phyloP scores from a whole-genome alignment of 2,329 filamentous ascomycete species.

The Clarireedia monteithiana region DNA sequence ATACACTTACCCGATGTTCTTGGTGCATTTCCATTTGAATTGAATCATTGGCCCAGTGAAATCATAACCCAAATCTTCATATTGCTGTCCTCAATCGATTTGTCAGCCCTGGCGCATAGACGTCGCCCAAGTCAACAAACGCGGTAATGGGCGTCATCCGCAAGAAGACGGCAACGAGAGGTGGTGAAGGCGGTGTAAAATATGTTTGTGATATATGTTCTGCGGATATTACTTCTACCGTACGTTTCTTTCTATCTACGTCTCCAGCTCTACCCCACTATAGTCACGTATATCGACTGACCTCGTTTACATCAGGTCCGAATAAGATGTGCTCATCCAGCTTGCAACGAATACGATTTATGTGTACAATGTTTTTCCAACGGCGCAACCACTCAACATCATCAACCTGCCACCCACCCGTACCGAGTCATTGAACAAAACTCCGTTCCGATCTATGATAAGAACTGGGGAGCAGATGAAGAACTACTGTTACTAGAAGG shows the following conservation, averaged over 20 bases:
- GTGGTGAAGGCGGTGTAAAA: constrained; percentile 82
- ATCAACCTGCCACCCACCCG: constrained; percentile 78
- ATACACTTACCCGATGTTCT: no score
- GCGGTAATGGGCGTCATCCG: constrained; percentile 79
- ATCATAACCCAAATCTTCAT: neutral
- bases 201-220: constrained; percentile 98
- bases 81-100: neutral
- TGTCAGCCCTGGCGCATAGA: constrained; percentile 3
- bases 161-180: constrained; percentile 83
- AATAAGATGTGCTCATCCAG: constrained; percentile 72
- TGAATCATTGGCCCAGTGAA: neutral
- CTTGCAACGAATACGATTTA: constrained; percentile 90
- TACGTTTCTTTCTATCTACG: constrained; percentile 39
- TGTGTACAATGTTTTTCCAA: constrained; percentile 92
- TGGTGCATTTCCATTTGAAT: no score
- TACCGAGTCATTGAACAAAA: constrained; percentile 97
- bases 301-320: constrained; percentile 56
- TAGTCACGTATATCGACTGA: neutral
- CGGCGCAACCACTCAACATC: constrained; percentile 71
- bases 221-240: constrained; percentile 92
- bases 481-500: constrained; percentile 90
- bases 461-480: constrained; percentile 95
- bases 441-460: constrained; percentile 91
- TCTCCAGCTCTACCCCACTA: neutral
- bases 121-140: neutral